Base-by-base conservation (phyloP, 208 protist genomes). In the Acanthamoeba sp. region DNA sequence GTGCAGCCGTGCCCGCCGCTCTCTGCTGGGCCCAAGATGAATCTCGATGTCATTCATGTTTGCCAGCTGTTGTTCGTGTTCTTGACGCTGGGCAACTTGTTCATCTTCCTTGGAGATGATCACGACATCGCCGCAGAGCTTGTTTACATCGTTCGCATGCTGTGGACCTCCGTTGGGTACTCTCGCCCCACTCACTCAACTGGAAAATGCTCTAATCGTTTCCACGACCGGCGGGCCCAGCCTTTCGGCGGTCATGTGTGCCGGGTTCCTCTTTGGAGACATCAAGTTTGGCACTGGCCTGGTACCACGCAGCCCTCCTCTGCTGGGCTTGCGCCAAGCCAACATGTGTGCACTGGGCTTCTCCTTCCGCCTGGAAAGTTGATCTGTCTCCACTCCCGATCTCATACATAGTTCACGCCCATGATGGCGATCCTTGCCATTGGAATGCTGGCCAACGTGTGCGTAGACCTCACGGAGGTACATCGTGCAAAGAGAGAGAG, bases 391-490 rank as follows among this genome's bases (percentile, higher is more conserved):
- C n/a, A 32, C 29, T 34, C 9, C 62, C 22, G 55, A 62, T 22
- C 22, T 62, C 55, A 62, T 40, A 27, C 29, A n/a, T 38, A 84
- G 73, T 84, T 84, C 40, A 50, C 73, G 14, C 73, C 73, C 5
- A 16, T 84, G 34, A 84, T 84, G 73, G 1, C 73, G 0, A 52
- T 84, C 22, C 73, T 84, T 22, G 73, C 73, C 38, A 24, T 84
- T 18, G 73, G 73, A n/a, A 84, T 84, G 73, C 42, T 84, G 18
- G 38, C 40, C 73, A 84, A 84, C 42, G 73, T 84, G 40, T 18
- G 34, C 38, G 29, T 84, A 7, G 73, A 84, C 73, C 22, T 84
- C 42, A 84, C 73, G 9, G 73, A 84, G 36, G 73, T 84, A 84
- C 32, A 48, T 48, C 45, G 10, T 48, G 45, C 45, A 48, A n/a